Evolutionary conservation across 2,329 filamentous ascomycete species (phyloP).

Genomic region (Sporothrix mexicana): DNA sequence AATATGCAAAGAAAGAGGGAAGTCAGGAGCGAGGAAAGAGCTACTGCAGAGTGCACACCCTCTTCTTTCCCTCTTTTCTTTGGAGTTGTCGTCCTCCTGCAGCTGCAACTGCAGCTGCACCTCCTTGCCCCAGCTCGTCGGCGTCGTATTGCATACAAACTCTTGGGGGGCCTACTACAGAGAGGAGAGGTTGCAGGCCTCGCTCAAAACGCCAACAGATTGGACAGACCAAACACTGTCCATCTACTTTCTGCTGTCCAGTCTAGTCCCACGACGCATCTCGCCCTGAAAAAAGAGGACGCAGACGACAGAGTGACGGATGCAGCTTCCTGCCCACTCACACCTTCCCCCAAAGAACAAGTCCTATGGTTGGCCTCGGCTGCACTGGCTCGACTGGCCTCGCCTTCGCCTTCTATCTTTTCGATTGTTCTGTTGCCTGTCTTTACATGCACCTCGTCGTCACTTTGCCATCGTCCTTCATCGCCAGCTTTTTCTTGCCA

Average conservation of each 20-base stretch:
- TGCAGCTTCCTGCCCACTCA: neutral
- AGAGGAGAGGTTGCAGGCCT: neutral
- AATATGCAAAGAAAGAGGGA: too few species aligned
- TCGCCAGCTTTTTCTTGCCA: neutral
- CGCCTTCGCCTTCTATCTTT: neutral
- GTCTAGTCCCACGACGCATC: neutral
- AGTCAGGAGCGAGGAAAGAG: too few species aligned
- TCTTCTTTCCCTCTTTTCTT: neutral
- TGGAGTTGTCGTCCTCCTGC: neutral
- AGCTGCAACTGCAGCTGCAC: neutral
- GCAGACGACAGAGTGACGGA: neutral
- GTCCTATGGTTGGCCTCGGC: conserved; percentile 17
- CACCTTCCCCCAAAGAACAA: conserved; percentile 1
- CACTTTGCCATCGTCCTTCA: neutral
- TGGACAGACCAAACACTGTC: neutral
- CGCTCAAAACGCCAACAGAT: neutral
- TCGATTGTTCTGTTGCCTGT: neutral
- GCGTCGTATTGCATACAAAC: neutral
- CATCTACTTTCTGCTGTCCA: too few species aligned
- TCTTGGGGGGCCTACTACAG: neutral
- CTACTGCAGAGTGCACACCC: conserved; percentile 16
- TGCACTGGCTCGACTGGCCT: neutral
- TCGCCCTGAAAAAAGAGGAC: neutral
- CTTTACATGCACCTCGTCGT: neutral
- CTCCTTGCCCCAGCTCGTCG: neutral